Percentiles rank a stretch among this genome's conserved stretches.
Conservation (phyloP, 1,284 basidiomycete species). For the Microbotryomycetes sp. region DNA sequence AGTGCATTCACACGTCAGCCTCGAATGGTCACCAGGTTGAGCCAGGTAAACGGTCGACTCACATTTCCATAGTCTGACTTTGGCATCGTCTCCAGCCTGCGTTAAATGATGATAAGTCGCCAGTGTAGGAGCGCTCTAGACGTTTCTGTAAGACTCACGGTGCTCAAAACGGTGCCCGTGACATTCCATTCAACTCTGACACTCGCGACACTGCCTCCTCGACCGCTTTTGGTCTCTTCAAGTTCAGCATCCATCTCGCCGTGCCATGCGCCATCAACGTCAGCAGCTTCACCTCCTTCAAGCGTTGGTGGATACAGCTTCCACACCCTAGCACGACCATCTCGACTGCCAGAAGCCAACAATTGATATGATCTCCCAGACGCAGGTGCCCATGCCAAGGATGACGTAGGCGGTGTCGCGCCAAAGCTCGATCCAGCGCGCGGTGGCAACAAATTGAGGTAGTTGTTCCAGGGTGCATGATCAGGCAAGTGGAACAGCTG, state of each 20-base stretch:
- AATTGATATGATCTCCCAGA: conserved; percentile 88
- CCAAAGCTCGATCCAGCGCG: conserved; percentile 31
- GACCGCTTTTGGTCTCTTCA: conserved; percentile 56
- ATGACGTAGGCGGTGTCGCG: conserved; percentile 57
- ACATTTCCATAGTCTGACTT: conserved; percentile 10
- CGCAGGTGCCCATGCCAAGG: conserved; percentile 81
- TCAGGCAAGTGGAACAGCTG: conserved; percentile 48
- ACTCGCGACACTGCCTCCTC: conserved; percentile 51
- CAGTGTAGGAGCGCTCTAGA: too few species aligned
- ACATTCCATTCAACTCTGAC: conserved; percentile 79
- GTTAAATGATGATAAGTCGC: not conserved
- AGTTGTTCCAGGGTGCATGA: conserved; percentile 39
- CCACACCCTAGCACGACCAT: conserved; percentile 84
- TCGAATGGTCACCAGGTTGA: not conserved
- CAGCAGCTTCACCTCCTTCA: conserved; percentile 45
- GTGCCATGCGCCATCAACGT: conserved; percentile 57
- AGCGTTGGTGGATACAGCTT: conserved; percentile 51
- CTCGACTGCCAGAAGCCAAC: conserved; percentile 76
- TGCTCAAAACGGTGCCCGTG: conserved; percentile 81
- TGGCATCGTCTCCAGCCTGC: conserved; percentile 5
- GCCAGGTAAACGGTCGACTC: not conserved
- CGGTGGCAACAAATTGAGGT: conserved; percentile 41
- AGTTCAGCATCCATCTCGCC: conserved; percentile 73
- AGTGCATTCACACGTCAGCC: too few species aligned
- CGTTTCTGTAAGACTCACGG: conserved; percentile 53